Base-by-base conservation (phyloP, 768 basidiomycete genomes). In the Boletus rufocinnamomeus region DNA sequence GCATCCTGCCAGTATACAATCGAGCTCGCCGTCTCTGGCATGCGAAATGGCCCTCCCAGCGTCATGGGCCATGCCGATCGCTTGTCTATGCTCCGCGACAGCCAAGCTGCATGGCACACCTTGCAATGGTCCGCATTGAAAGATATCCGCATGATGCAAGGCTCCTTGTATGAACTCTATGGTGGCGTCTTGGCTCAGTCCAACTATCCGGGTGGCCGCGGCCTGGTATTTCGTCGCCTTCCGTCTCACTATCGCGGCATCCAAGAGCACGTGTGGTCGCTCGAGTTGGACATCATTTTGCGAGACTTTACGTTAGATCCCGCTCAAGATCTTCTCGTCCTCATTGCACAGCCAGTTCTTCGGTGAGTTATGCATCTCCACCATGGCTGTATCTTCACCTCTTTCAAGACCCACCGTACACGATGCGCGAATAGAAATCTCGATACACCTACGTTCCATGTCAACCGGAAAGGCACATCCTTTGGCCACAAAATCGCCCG, bases 261-360 rank as follows among this genome's bases (percentile, higher is more conserved):
- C 57, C 63, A 78, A 51, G 75, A 78, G 49, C 72, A 72, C 38
- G 63, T 70, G 17, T 86, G 85, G 84, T 67, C 68, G 6, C 57
- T 82, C 19, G 66, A 72, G 23, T 35, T 75, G 54, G 73, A 72
- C 5, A 61, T 81, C 37, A 37, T 59, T 17, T 63, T 85, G 14
- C 77, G 81, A n/a, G 85, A 87, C 63, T 85, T 86, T 61, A 77
- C 76, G 8, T 80, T 90, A 75, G 88, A 89, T 66, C 84, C 85
- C 19, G 78, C 83, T 25, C 87, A 87, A 64, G 83, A 89, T 67
- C 76, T 90, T 34, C 75, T 88, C 10, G 77, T 87, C 9, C 60
- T 83, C 19, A 69, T 85, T 7, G 79, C 82, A 62, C 68, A 63
- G 28, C 75, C 75, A 23, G 55, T 61, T 30, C 46, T 50, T 55